Evolutionary conservation across 2,329 filamentous ascomycete genomes (phyloP), one percentile per base, ranked within the genome.

Genomic region (Alternaria dauci): DNA sequence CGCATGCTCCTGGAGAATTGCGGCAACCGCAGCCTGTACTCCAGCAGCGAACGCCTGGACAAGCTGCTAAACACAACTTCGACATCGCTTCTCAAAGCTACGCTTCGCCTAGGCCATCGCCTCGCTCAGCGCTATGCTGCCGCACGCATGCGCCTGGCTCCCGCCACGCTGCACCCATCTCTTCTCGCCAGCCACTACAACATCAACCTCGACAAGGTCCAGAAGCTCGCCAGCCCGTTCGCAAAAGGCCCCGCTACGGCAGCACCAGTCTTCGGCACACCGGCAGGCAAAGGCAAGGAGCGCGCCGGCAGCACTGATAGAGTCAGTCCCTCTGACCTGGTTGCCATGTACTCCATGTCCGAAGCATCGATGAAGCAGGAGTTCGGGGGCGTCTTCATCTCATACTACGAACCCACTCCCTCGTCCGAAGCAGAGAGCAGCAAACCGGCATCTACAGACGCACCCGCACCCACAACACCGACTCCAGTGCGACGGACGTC

Each of bases 11-110:
- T 98, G 52, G 93, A 98, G 76, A 95, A 97, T 76, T 99, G 95
- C 79, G 95, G 94, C 61, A 99, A 99, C 76, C 87, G 96, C 69
- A 97, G 94, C 81, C 89, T 99, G 71, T 99, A 98, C 78, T 92
- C 91, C 62, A 99, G 95, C 82, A 98, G 94, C 77, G 86, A 90
- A 67, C 92, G 96, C 71, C 83, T 99, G 62, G 95, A 94, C 76
- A 90, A 94, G 75, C 85, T 99, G 41, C 86, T 99, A 60, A 92
- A 97, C 78, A 94, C 91, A 44, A 94, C 92, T 3, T 94, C 91
- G 25, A 84, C 94, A 58, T 87, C 89, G 28, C 85, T 99, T 50
- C 84, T 99, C 55, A 88, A 91, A 73, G 86, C 87, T 30, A 91
- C 93, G 8, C 86, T 99, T 42, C 89, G 91, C 65, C 87, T 99